Evolutionary conservation across 2,329 filamentous ascomycete species (phyloP), one percentile per base, ranked within the genome.

Genomic region (Laburnicola sp.): DNA sequence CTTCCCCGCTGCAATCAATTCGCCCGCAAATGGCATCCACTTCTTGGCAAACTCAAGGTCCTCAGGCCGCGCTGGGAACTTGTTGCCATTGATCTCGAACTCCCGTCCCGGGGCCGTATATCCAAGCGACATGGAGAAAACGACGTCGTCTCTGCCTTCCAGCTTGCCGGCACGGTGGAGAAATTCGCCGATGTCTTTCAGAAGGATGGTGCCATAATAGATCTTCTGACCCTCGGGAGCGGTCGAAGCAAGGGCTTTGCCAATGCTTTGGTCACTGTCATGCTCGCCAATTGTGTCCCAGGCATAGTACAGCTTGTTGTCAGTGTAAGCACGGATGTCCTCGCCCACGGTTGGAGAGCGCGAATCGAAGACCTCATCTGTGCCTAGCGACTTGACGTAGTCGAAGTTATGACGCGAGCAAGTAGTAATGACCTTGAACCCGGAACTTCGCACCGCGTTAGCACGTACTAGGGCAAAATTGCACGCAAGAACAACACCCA

Each of bases 351-450:
- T 72, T 0, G 74, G 69, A 21, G 71, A 71, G 34, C 69, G 70
- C 68, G 81, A 81, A 65, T 81, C 76, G 58, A 81, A 79, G 8
- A 70, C 72, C 50, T 60, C 65, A 43, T 72, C 69, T 1, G 78
- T 78, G 26, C 80, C 80, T 16, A 77, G 65, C 1, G 57, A 60
- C 50, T 74, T 74, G 3, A 77, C 73, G 21, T 79, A 74, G 4
- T 74, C 69, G 59, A 75, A 76, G 60, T 79, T 80, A 37, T 63
- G 65, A 2, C 74, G 69, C 1, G 75, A 78, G 53, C 72, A 74
- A 10, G 75, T 78, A 6, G 74, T 69, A 37, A 78, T 60, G 35
- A 79, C 76, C 30, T 69, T 57, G 44, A 59, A 62, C 28, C 72
- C 72, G 31, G 71, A 73, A 11, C 61, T 63, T 28, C 6, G 11